Evolutionary conservation across 2,329 filamentous ascomycete genomes (phyloP).

Genomic region (Epichloe festucae): DNA sequence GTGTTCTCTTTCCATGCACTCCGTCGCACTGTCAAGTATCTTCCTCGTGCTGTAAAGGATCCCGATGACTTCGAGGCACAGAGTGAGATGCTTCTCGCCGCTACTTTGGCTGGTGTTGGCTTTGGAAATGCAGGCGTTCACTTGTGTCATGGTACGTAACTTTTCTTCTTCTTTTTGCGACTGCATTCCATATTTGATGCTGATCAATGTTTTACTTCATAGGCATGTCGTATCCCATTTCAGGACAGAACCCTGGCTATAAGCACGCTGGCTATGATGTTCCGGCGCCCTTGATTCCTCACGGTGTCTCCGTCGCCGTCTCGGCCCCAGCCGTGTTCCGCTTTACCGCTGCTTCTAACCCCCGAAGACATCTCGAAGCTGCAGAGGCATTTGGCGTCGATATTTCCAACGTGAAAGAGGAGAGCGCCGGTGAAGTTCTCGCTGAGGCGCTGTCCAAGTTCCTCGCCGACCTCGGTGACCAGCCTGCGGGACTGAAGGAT

Average conservation of each 20-base stretch:
- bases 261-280: constrained; percentile 79
- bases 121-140: constrained; percentile 98
- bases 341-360: constrained; percentile 85
- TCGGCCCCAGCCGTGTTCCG: constrained; percentile 87
- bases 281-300: constrained; percentile 69
- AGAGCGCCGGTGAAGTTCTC: constrained; percentile 80
- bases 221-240: constrained; percentile 97
- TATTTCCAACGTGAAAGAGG: constrained; percentile 71
- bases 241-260: constrained; percentile 83
- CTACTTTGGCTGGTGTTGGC: constrained; percentile 86
- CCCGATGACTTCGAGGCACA: constrained; percentile 90
- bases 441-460: constrained; percentile 74
- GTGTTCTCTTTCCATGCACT: constrained; percentile 89
- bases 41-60: constrained; percentile 75
- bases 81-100: constrained; percentile 86
- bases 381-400: constrained; percentile 89
- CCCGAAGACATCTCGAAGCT: constrained; percentile 77
- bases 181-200: neutral
- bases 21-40: constrained; percentile 74
- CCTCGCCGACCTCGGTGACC: constrained; percentile 71
- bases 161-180: neutral
- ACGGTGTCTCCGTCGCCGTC: constrained; percentile 90
- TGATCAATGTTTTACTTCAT: neutral
- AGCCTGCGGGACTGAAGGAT: constrained; percentile 73
- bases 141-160: constrained; percentile 43